Evolutionary conservation across 352 stramenopile genomes (phyloP).

Genomic region (Pythium volutum): DNA sequence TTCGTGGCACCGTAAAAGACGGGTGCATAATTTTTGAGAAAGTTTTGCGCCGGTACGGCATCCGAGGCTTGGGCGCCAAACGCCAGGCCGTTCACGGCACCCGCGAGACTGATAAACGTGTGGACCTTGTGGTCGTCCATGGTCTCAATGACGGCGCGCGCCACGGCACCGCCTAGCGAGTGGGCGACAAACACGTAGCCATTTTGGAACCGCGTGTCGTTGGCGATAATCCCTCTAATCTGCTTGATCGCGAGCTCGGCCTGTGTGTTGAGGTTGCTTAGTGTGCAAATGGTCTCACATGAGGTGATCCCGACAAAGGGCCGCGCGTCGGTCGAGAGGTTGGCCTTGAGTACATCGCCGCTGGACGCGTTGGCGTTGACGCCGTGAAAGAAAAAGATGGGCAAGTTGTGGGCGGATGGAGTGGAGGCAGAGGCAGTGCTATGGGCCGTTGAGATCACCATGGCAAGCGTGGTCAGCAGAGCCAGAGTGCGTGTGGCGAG

Average conservation of each 20-base stretch:
- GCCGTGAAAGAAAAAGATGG: conserved; percentile 53
- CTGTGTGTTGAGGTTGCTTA: conserved; percentile 30
- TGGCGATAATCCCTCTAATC: conserved; percentile 34
- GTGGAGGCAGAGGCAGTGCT: too few relatives aligned
- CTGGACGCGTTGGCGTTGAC: conserved; percentile 29
- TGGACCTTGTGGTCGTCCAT: conserved; percentile 53
- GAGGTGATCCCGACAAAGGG: conserved; percentile 38
- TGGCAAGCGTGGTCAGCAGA: too few relatives aligned
- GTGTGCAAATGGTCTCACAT: conserved; percentile 33
- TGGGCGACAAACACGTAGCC: conserved; percentile 53
- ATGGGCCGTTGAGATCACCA: too few relatives aligned
- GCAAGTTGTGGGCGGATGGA: too few relatives aligned
- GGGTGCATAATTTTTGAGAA: conserved; percentile 28
- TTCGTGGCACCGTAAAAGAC: conserved; percentile 19
- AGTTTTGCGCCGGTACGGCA: conserved; percentile 24
- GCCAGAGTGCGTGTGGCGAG: too few relatives aligned
- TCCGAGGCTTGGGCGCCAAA: conserved; percentile 37
- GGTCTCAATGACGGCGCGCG: conserved; percentile 41
- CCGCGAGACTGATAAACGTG: conserved; percentile 40
- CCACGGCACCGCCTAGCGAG: conserved; percentile 38
- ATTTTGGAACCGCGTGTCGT: conserved; percentile 31
- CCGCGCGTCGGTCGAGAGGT: conserved; percentile 32
- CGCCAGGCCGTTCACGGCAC: conserved; percentile 44
- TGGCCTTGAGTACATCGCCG: conserved; percentile 32
- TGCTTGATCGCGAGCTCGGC: conserved; percentile 35